These are phyloP conservation scores for Colletotrichum phormii DNA, from an alignment of 2,329 filamentous ascomycete species.

Conservation along the genomic window DNA sequence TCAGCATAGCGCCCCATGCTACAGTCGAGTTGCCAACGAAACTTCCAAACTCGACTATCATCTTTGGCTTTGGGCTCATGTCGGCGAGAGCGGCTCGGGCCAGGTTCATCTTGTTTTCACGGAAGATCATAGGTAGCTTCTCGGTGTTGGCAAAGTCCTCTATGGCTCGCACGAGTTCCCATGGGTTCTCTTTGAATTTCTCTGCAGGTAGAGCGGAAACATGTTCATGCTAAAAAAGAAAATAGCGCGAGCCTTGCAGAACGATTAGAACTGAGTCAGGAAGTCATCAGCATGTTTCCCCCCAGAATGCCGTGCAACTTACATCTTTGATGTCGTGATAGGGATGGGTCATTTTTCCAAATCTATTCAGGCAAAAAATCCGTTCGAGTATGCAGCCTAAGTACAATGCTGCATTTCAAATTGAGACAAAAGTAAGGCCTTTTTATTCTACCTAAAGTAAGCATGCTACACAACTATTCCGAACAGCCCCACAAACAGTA, in stretches of 20 bases:
- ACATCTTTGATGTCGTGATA: neutral
- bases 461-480: neutral
- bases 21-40: no score
- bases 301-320: neutral
- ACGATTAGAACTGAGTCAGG: no score
- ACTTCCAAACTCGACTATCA: no score
- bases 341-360: neutral
- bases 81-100: no score
- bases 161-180: no score
- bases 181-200: no score
- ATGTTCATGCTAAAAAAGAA: neutral
- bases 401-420: neutral
- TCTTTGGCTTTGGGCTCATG: no score
- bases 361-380: neutral
- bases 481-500: neutral
- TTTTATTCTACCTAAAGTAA: neutral
- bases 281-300: no score
- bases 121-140: no score
- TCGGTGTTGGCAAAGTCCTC: no score
- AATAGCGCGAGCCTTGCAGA: neutral
- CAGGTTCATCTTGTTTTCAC: no score
- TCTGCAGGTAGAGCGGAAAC: constrained; percentile 2
- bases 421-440: neutral
- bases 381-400: neutral
- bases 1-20: no score